A percentile compares a stretch with the other conserved stretches of the same genome.
These are phyloP conservation scores for Diutina ranongensis DNA, from an alignment of 1,139 yeast genomes.

Conservation along the genomic window DNA sequence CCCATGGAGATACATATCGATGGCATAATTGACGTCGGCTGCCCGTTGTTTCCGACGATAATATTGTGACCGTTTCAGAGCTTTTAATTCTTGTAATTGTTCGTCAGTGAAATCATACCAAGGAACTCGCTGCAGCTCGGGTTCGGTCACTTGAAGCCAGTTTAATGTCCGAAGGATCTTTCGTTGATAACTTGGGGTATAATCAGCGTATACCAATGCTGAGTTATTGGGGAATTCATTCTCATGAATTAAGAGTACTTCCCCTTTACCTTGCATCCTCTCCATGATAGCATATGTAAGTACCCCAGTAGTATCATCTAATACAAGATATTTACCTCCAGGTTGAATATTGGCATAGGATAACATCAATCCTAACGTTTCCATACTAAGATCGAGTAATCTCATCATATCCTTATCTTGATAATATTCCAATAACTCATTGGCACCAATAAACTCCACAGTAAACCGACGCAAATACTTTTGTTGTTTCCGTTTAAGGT, in stretches of 20 bases:
- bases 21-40: constrained; percentile 38
- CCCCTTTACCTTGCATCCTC: constrained; percentile 73
- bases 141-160: constrained; percentile 73
- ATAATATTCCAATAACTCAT: constrained; percentile 64
- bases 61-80: constrained; percentile 56
- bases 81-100: constrained; percentile 43
- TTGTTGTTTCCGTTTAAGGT: constrained; percentile 80
- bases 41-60: constrained; percentile 53
- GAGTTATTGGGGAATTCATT: constrained; percentile 84
- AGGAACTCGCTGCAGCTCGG: constrained; percentile 46
- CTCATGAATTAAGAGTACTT: constrained; percentile 71
- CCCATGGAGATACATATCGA: constrained; percentile 37
- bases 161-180: constrained; percentile 56
- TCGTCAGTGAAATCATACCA: constrained; percentile 40
- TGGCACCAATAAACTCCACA: constrained; percentile 65
- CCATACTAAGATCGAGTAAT: constrained; percentile 76
- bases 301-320: constrained; percentile 89
- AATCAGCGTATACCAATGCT: constrained; percentile 56
- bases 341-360: constrained; percentile 74
- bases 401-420: constrained; percentile 61
- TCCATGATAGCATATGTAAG: constrained; percentile 77
- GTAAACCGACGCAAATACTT: constrained; percentile 82
- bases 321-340: constrained; percentile 77
- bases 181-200: constrained; percentile 36
- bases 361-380: constrained; percentile 65